Conservation (phyloP, 2,329 filamentous ascomycete genomes). For the Sporothrix sp. region DNA sequence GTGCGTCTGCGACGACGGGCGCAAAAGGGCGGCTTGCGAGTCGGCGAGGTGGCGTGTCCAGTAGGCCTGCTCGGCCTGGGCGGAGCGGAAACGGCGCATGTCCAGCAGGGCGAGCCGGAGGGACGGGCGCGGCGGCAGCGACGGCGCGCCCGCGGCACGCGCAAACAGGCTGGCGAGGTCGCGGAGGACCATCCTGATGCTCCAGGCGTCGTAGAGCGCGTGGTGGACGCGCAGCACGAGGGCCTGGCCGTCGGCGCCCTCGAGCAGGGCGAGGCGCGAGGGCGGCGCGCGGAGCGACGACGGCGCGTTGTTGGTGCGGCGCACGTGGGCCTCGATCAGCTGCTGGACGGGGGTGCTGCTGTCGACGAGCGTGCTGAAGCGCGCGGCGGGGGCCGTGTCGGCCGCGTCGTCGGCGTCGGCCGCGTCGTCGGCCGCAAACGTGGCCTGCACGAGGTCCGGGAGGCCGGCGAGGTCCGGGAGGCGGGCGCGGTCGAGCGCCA, state of each 20-base stretch:
- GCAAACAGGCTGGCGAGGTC: constrained; percentile 14
- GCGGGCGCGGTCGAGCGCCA: not conserved
- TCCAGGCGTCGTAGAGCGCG: constrained; percentile 22
- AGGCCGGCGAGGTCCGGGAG: not conserved
- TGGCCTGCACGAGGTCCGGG: not conserved
- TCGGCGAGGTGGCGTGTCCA: not conserved
- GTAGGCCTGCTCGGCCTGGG: not conserved
- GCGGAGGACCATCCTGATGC: constrained; percentile 20
- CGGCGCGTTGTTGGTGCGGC: not conserved
- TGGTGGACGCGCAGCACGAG: constrained; percentile 20
- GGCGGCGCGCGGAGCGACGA: constrained; percentile 15
- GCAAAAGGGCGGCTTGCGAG: not conserved
- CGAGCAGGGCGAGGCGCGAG: constrained; percentile 16
- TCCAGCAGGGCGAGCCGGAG: not conserved
- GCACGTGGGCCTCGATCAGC: not conserved
- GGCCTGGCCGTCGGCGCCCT: constrained; percentile 17
- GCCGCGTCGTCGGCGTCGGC: not conserved
- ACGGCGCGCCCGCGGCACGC: not conserved
- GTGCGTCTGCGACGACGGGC: too few relatives aligned
- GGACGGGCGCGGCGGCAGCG: not conserved
- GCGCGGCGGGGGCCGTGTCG: not conserved
- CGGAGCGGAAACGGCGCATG: not conserved
- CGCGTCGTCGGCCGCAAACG: not conserved
- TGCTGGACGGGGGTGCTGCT: not conserved
- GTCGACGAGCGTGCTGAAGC: not conserved